phyloP scores from a whole-genome alignment of 306 rosid species.

The Clitoria ternatea region DNA sequence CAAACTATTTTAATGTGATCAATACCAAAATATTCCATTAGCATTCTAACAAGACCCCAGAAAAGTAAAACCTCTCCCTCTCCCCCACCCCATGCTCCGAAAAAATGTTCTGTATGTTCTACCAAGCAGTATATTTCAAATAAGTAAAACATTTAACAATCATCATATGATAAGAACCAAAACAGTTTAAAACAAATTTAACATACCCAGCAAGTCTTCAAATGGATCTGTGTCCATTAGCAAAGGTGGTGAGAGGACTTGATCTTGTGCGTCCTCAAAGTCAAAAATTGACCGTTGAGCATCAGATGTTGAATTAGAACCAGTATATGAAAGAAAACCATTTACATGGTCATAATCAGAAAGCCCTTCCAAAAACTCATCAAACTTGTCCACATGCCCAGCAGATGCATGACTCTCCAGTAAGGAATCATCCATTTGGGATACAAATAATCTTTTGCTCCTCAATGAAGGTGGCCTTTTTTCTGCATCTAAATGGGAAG shows the following conservation, averaged over 20 bases:
- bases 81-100: background rate
- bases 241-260: constrained; percentile 89
- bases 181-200: constrained; percentile 23
- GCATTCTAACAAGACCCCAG: background rate
- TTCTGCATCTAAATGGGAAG: constrained; percentile 64
- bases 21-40: background rate
- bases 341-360: constrained; percentile 71
- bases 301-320: constrained; percentile 69
- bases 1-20: background rate
- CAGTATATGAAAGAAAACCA: constrained; percentile 69
- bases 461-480: constrained; percentile 55
- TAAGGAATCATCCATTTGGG: constrained; percentile 49
- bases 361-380: constrained; percentile 58
- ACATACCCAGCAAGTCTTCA: constrained; percentile 94
- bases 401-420: constrained; percentile 44
- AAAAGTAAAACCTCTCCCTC: background rate
- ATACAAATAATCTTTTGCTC: constrained; percentile 62
- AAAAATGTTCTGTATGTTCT: background rate
- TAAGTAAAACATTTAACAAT: constrained; percentile 12
- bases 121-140: background rate
- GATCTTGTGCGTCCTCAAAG: constrained; percentile 75
- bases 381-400: constrained; percentile 42
- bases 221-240: constrained; percentile 80
- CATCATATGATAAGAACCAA: background rate
- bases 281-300: constrained; percentile 60